Base-by-base conservation (phyloP, 73 alveolate genomes). In the Chromera velia region DNA sequence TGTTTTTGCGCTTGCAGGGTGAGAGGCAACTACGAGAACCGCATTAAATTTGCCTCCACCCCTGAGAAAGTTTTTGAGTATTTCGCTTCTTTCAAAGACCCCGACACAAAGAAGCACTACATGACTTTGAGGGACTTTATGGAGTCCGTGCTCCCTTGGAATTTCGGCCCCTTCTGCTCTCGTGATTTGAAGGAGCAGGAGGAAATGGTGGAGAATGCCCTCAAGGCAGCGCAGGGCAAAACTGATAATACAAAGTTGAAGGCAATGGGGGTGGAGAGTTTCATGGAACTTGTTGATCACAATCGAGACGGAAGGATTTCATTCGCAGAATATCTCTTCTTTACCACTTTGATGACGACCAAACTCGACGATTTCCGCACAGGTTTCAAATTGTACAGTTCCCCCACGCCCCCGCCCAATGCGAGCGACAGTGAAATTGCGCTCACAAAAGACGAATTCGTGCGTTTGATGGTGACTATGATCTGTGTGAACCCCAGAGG, bases 51-150 rank as follows among this genome's bases (percentile, higher is more conserved):
- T 82, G 82, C 82, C 72, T 81, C 88, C 9, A 69, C 89, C 22
- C 95, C 95, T 9, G 95, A 90, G 78, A 90, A 90, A 84, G 85
- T 87, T 18, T 90, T 73, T 62, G 95, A 88, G 66, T 87, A 91
- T 9, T 90, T 90, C 70, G 91, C 95, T 4, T 66, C 87, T 22
- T 66, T 68, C 55, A 77, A 83, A 73, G 93, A 82, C n/a, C n/a
- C n/a, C n/a, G n/a, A n/a, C 67, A 75, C 73, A 0, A 88, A 84
- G 65, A 64, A 85, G 9, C 80, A 78, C 29, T 80, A 68, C 28
- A 90, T 90, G 95, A 45, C 89, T 55, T 82, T 79, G 40, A 45
- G 62, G 18, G 95, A 90, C 75, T 83, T 90, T 75, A 87, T 90
- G 73, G 74, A 72, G 28, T 81, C 93, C 0, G 49, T 90, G n/a